phyloP scores from a whole-genome alignment of 768 basidiomycete species.

The Termitomyces sp. region DNA sequence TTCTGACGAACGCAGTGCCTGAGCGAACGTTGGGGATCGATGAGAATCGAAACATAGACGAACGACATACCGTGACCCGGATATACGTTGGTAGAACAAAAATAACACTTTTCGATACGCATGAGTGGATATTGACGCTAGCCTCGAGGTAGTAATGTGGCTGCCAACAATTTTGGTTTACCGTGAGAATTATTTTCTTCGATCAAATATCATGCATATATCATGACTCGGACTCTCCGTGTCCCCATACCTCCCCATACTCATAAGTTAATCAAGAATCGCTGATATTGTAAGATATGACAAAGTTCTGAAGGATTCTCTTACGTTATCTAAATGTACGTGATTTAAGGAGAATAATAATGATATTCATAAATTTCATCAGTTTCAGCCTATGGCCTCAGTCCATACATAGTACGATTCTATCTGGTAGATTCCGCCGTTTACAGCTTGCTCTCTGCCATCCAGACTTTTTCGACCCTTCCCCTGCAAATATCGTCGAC shows the following conservation, averaged over 20 bases:
- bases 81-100: constrained; percentile 95
- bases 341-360: too few species aligned
- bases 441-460: constrained; percentile 8
- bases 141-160: neutral
- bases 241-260: too few species aligned
- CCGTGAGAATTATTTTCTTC: constrained; percentile 8
- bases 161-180: neutral
- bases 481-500: constrained; percentile 29
- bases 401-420: neutral
- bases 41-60: neutral
- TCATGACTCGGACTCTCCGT: too few species aligned
- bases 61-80: constrained; percentile 80
- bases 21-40: neutral
- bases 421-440: neutral
- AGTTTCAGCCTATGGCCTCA: too few species aligned
- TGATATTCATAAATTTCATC: too few species aligned
- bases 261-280: too few species aligned
- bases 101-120: constrained; percentile 98
- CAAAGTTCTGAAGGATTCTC: too few species aligned
- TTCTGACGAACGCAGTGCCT: constrained; percentile 96
- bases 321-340: too few species aligned
- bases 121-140: constrained; percentile 35
- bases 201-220: too few species aligned
- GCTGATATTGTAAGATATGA: too few species aligned
- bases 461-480: neutral